These are phyloP conservation scores for Yamadazyma oceani DNA, from an alignment of 1,139 yeast species.

Conservation along the genomic window DNA sequence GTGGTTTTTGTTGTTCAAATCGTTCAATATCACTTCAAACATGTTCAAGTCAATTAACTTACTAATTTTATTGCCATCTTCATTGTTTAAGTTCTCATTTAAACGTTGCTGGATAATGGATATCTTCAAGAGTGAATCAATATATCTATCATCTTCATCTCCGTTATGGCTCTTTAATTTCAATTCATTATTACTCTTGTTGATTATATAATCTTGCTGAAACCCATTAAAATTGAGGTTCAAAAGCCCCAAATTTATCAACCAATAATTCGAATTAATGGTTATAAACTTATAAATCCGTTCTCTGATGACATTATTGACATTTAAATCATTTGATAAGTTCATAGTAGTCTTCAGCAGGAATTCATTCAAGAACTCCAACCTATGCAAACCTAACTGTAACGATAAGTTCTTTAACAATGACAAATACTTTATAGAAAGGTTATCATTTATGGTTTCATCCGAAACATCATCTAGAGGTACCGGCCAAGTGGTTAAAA, in stretches of 20 bases:
- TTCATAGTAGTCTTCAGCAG: constrained; percentile 43
- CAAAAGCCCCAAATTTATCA: constrained; percentile 41
- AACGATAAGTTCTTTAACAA: constrained; percentile 42
- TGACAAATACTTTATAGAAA: constrained; percentile 40
- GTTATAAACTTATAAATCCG: constrained; percentile 46
- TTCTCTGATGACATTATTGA: constrained; percentile 41
- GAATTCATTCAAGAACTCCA: constrained; percentile 45
- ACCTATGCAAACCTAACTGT: constrained; percentile 47
- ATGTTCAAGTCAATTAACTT: constrained; percentile 41
- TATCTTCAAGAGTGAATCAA: constrained; percentile 40
- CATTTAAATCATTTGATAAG: constrained; percentile 32
- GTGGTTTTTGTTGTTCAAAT: constrained; percentile 21
- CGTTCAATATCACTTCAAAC: constrained; percentile 44
- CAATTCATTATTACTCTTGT: constrained; percentile 30
- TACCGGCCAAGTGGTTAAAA: constrained; percentile 51
- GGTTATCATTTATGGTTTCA: constrained; percentile 34
- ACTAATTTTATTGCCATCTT: constrained; percentile 21
- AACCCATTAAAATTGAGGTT: constrained; percentile 41
- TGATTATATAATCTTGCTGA: constrained; percentile 43
- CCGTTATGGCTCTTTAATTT: constrained; percentile 8
- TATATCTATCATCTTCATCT: constrained; percentile 29
- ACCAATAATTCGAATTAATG: constrained; percentile 47
- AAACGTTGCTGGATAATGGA: constrained; percentile 44
- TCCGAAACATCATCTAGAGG: constrained; percentile 25
- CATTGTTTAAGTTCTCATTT: constrained; percentile 38